phyloP scores from a whole-genome alignment of 139 green algal species.

The Ostreobium quekettii region DNA sequence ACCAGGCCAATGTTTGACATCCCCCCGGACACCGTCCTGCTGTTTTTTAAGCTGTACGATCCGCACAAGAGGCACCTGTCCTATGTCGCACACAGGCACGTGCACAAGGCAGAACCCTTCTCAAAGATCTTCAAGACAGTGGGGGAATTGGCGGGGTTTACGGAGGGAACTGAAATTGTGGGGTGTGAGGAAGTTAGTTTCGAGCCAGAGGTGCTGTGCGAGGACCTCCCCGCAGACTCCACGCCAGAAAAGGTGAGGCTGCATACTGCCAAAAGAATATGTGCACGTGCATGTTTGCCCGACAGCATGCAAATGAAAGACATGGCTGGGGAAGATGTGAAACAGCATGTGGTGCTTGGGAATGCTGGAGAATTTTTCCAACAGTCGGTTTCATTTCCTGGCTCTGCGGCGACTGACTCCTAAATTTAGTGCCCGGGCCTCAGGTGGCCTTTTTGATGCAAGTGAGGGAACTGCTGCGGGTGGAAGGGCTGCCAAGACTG shows the following conservation, averaged over 20 bases:
- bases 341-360: too few species aligned
- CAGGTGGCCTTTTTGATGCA: too few species aligned
- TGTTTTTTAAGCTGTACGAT: constrained; percentile 93
- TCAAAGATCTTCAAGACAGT: constrained; percentile 36
- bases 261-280: too few species aligned
- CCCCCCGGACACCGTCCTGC: constrained; percentile 40
- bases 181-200: constrained; percentile 88
- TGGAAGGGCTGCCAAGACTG: too few species aligned
- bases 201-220: constrained; percentile 72
- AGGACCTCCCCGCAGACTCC: constrained; percentile 25
- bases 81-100: constrained; percentile 29
- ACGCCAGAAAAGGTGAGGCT: constrained; percentile 27
- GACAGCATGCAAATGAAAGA: too few species aligned
- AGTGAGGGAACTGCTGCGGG: too few species aligned
- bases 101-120: constrained; percentile 15
- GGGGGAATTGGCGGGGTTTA: constrained; percentile 33
- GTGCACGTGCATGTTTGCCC: too few species aligned
- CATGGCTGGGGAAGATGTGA: too few species aligned
- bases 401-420: too few species aligned
- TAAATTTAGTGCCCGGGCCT: too few species aligned
- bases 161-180: constrained; percentile 21
- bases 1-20: neutral
- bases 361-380: too few species aligned
- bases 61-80: constrained; percentile 25
- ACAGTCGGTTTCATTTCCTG: too few species aligned